These are phyloP conservation scores for Dendryphion nanum DNA, from an alignment of 2,329 filamentous ascomycete species.

Conservation along the genomic window DNA sequence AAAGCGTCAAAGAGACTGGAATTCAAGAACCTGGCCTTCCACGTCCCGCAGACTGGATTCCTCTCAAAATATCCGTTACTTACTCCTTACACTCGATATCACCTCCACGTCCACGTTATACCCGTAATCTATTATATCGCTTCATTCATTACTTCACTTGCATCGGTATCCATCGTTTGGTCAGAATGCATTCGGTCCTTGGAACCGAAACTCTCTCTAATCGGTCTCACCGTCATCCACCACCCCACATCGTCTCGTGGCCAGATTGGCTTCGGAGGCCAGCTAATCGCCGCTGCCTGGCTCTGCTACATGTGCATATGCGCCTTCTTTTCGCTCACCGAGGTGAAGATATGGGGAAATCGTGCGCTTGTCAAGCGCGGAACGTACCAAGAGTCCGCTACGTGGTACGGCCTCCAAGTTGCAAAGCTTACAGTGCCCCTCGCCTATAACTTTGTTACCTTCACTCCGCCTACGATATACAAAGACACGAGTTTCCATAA, in stretches of 20 bases:
- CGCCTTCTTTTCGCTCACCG: constrained; percentile 81
- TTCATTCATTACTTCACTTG: constrained; percentile 67
- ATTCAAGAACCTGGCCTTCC: constrained; percentile 58
- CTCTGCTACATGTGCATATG: constrained; percentile 95
- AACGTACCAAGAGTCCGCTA: constrained; percentile 88
- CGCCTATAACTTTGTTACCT: constrained; percentile 94
- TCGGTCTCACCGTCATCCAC: constrained; percentile 68
- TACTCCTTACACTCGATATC: constrained; percentile 78
- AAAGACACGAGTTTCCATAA: constrained; percentile 78
- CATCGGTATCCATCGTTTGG: constrained; percentile 85
- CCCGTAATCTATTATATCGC: constrained; percentile 65
- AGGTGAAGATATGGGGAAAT: constrained; percentile 97
- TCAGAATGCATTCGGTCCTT: constrained; percentile 88
- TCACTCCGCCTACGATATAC: constrained; percentile 72
- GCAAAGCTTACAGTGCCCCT: constrained; percentile 90
- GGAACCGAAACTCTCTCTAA: constrained; percentile 71
- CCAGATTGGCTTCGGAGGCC: constrained; percentile 81
- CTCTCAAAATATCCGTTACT: constrained; percentile 53
- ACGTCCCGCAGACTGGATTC: constrained; percentile 52
- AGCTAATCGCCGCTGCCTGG: constrained; percentile 82
- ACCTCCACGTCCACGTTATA: constrained; percentile 71
- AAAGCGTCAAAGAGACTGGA: constrained; percentile 76
- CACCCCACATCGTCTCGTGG: constrained; percentile 70
- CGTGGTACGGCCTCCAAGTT: constrained; percentile 93
- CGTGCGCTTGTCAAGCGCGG: constrained; percentile 85